Evolutionary conservation across 805 yeast species (phyloP), one percentile per base, ranked within the genome.

Genomic region (Barnettozyma siamensis): DNA sequence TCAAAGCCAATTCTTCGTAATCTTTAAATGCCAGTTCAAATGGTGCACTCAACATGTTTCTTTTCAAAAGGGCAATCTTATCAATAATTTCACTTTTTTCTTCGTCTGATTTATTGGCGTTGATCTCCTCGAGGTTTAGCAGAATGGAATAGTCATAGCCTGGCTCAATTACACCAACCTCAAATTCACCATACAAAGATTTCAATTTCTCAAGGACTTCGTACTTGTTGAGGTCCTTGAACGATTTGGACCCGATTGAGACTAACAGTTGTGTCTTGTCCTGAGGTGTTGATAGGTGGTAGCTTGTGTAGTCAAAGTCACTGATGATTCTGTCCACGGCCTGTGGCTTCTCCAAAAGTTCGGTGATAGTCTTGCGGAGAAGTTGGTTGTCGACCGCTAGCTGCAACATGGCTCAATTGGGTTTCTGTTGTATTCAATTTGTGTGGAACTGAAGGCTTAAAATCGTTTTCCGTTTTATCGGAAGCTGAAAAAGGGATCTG

Each of bases 231-330:
- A 88, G 70, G 55, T 88, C 96, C 16, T 64, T 62, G 81, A 84
- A 88, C 54, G 94, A 83, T 61, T 82, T 84, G 60, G 87, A 76
- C 48, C 73, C 76, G 39, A 88, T 69, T 19, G 93, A 83, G 20
- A 88, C 66, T 48, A 83, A 66, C 44, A 88, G 64, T 59, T 74
- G 55, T 28, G 80, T 62, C 65, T 83, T 86, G 45, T 78, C 70
- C 50, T 80, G 88, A 3, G 89, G 86, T n/a, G 94, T 91, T 36
- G 95, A 83, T 46, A 93, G 70, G 63, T 91, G 98, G 65, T 85
- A 89, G 24, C 93, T 85, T 37, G 96, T 95, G 66, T 88, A 88
- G 64, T 93, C 99, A 55, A 93, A 93, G 67, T 93, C 99, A 31
- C 95, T 82, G 48, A 93, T 77, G 47, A 91, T 80, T 62, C 97